Evolutionary conservation across 1,139 yeast species (phyloP), one percentile per base, ranked within the genome.

Genomic region (Hemisphaericaspora subhashii): DNA sequence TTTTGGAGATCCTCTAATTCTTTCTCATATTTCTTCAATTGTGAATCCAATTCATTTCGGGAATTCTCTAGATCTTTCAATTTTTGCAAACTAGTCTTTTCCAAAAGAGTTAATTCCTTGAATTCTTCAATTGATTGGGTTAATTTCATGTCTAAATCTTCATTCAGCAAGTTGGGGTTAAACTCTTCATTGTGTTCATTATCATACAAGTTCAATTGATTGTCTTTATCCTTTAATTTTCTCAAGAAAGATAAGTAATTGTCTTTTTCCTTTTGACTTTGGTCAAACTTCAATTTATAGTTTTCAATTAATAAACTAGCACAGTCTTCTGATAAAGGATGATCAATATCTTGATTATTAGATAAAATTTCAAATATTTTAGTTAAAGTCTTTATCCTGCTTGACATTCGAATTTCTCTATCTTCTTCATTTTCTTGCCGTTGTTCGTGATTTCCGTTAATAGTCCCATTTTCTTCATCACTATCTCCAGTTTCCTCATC

Each of bases 271-370:
- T 74, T 74, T 32, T 85, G 79, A 10, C 83, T 75, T 43, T 81
- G 87, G 44, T 86, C 92, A 56, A 85, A 86, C 50, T 83, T 83
- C 18, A 68, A 60, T 52, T 82, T 83, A 57, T 88, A 72, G 42
- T 81, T 83, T n/a, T 77, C 81, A 4, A 85, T 69, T 22, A 90
- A 60, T 21, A 76, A 57, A 32, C 74, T 79, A 3, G 95, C 86
- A 58, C 98, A 92, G 36, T 90, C 98, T 24, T 73, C 72, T 51
- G 98, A 90, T 12, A 94, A 78, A 0, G 98, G 98, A 53, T 86
- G 76, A 46, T 87, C 95, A n/a, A 90, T 74, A 43, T 83, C 89
- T 38, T 84, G 83, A 46, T 83, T 83, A 8, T 81, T 54, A 12
- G 75, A 69, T 11, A 72, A 54, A 5, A 81, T 20, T 77, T 82